Conservation (phyloP, 495 filamentous ascomycete species). For the Opeltia flavorubescens region DNA sequence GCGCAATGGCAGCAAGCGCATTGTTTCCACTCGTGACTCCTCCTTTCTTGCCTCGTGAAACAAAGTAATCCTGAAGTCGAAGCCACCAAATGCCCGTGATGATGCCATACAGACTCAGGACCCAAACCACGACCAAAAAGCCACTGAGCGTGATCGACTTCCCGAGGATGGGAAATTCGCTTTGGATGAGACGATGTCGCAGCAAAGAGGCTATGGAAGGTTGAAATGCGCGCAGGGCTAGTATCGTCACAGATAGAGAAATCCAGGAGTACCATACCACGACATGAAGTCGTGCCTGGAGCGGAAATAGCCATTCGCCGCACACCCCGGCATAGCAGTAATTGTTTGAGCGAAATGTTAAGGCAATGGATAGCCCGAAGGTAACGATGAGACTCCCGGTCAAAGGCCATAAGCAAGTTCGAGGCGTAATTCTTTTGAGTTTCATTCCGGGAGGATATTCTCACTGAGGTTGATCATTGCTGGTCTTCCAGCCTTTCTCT, state of each 20-base stretch:
- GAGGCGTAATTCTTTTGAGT: too few species aligned
- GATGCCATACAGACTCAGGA: conserved; percentile 17
- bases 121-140: conserved; percentile 15
- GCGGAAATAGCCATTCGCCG: conserved; percentile 21
- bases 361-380: conserved; percentile 21
- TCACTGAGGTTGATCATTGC: too few species aligned
- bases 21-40: conserved; percentile 10
- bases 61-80: conserved; percentile 16
- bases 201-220: conserved; percentile 15
- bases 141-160: conserved; percentile 16
- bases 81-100: conserved; percentile 20
- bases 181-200: conserved; percentile 10
- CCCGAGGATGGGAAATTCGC: conserved; percentile 16
- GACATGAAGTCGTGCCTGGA: conserved; percentile 22
- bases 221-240: conserved; percentile 19
- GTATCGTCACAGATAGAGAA: conserved; percentile 16
- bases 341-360: conserved; percentile 21
- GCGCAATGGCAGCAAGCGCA: conserved; percentile 17
- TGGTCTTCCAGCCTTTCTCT: too few species aligned
- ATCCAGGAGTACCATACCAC: conserved; percentile 22
- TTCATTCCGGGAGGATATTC: too few species aligned
- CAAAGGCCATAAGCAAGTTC: conserved; percentile 23
- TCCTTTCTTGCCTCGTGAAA: conserved; percentile 7
- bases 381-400: conserved; percentile 15
- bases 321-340: conserved; percentile 22